A percentile compares a stretch with the other conserved stretches of the same genome.
Evolutionary conservation across 2,329 filamentous ascomycete species (phyloP).

Genomic region (Arthrobotrys musiformis): DNA sequence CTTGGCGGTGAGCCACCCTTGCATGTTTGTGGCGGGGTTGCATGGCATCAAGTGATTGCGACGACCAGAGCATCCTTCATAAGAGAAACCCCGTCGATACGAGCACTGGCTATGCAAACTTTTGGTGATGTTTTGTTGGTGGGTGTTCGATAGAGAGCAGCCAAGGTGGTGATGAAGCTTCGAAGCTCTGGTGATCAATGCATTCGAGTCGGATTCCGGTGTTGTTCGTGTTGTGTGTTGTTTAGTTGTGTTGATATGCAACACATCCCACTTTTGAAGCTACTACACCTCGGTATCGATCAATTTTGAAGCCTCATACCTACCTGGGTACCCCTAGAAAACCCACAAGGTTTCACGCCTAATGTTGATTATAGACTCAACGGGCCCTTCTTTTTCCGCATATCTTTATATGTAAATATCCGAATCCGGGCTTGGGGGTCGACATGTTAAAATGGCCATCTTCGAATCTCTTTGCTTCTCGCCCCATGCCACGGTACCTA

Average conservation of each 20-base stretch:
- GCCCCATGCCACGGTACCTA: no score
- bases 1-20: slow-evolving; percentile 16
- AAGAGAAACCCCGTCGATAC: background rate
- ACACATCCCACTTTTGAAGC: background rate
- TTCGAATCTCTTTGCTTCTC: no score
- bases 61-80: slow-evolving; percentile 10
- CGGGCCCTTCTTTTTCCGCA: no score
- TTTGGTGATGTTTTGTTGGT: background rate
- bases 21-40: slow-evolving; percentile 6
- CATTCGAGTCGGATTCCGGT: no score
- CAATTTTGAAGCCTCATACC: background rate
- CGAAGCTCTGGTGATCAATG: background rate
- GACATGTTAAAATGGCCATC: no score
- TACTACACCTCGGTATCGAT: no score
- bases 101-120: background rate
- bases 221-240: background rate
- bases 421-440: no score
- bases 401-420: no score
- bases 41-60: slow-evolving; percentile 2
- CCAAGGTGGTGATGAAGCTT: background rate
- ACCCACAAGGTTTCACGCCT: no score
- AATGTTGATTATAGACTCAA: no score
- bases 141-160: background rate
- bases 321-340: background rate
- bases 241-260: background rate